These are phyloP conservation scores for Colletotrichum eremochloae DNA, from an alignment of 2,329 filamentous ascomycete genomes.

Conservation along the genomic window DNA sequence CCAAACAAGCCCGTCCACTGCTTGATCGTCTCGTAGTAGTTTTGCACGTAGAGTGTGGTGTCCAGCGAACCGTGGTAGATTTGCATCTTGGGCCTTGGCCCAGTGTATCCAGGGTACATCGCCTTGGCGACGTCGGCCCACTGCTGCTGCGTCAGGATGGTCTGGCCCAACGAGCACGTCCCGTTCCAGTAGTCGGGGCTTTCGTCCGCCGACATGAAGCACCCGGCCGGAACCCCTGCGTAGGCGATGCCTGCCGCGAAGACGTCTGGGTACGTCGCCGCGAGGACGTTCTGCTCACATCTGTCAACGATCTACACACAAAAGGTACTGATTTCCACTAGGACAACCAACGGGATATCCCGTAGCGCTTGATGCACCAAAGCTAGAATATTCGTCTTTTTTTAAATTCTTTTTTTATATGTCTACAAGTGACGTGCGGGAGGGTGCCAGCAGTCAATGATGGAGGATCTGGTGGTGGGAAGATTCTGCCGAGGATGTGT, in stretches of 20 bases:
- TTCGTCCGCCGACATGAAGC: constrained; percentile 59
- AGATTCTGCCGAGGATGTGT: too few relatives aligned
- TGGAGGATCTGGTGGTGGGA: too few relatives aligned
- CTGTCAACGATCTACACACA: background rate
- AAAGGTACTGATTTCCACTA: too few relatives aligned
- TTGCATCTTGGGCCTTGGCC: constrained; percentile 67
- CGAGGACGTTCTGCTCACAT: constrained; percentile 56
- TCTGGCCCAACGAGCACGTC: constrained; percentile 65
- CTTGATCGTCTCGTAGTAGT: constrained; percentile 70
- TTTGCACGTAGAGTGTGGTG: constrained; percentile 62
- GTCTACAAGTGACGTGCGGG: too few relatives aligned
- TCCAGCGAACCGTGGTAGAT: constrained; percentile 70
- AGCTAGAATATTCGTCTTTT: too few relatives aligned
- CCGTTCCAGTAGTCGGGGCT: constrained; percentile 66
- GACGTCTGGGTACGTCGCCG: constrained; percentile 67
- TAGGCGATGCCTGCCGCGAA: constrained; percentile 66
- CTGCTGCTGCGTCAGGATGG: constrained; percentile 55
- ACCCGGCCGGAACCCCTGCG: constrained; percentile 68
- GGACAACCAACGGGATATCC: too few relatives aligned
- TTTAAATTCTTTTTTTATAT: too few relatives aligned
- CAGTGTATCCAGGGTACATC: constrained; percentile 65
- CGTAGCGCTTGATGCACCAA: too few relatives aligned
- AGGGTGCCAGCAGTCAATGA: too few relatives aligned
- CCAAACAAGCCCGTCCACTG: constrained; percentile 67
- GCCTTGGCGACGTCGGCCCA: constrained; percentile 58